Conservation (phyloP, 2,329 filamentous ascomycete genomes). For the Fusarium coicis region DNA sequence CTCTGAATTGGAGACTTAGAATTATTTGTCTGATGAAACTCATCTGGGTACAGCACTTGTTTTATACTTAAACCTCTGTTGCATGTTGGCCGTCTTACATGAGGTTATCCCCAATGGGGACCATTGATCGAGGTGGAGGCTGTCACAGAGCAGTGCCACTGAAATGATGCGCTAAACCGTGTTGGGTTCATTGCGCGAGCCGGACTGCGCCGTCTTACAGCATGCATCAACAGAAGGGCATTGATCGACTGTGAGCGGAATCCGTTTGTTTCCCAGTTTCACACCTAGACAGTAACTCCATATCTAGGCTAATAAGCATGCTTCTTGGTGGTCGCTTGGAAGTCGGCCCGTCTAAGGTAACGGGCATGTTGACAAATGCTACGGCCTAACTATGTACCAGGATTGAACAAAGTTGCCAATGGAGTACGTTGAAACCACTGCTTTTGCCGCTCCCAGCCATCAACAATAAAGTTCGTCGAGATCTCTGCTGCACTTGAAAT, state of each 20-base stretch:
- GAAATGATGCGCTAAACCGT: background rate
- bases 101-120: constrained; percentile 15
- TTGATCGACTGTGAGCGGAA: no score
- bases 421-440: background rate
- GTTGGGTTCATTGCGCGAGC: constrained; percentile 19
- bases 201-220: background rate
- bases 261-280: no score
- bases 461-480: background rate
- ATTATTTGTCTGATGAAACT: background rate
- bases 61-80: background rate
- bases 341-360: no score
- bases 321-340: no score
- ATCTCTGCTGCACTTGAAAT: background rate
- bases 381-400: no score
- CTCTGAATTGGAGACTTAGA: background rate
- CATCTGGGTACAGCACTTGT: background rate
- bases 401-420: background rate
- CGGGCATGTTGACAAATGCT: no score
- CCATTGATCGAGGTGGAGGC: constrained; percentile 20
- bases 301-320: no score
- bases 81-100: background rate
- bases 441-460: background rate
- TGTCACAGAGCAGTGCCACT: background rate
- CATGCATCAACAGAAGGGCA: background rate
- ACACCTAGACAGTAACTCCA: no score